Conservation (phyloP, 176 grass and related monocot genomes). For the Hyparrhenia diplandra region DNA sequence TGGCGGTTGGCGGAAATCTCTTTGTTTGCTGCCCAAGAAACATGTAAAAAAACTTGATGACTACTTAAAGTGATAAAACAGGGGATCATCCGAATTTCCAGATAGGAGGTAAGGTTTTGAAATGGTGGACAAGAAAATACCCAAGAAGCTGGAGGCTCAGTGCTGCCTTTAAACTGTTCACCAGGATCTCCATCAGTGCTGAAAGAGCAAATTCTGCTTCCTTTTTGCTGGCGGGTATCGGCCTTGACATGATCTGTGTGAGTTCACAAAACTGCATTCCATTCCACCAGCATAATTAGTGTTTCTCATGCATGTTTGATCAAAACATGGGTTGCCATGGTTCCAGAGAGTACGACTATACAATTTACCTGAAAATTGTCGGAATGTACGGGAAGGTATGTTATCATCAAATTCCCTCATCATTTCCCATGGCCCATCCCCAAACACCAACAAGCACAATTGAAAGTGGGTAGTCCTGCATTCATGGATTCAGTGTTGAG, state of each 20-base stretch:
- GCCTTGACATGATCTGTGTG: constrained; percentile 76
- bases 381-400: constrained; percentile 59
- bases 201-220: constrained; percentile 75
- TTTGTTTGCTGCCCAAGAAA: constrained; percentile 50
- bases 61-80: background rate
- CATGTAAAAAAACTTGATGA: background rate
- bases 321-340: background rate
- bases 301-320: constrained; percentile 1
- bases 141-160: constrained; percentile 64
- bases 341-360: background rate
- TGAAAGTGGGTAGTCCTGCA: constrained; percentile 71
- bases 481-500: background rate
- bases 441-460: constrained; percentile 84
- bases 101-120: background rate
- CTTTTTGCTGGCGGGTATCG: constrained; percentile 49
- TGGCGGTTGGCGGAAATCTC: constrained; percentile 36
- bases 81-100: background rate
- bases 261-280: constrained; percentile 75
- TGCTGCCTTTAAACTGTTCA: constrained; percentile 61
- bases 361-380: constrained; percentile 72
- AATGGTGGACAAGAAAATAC: constrained; percentile 26
- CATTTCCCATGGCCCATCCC: constrained; percentile 85
- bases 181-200: constrained; percentile 71
- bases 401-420: constrained; percentile 81
- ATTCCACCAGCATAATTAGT: constrained; percentile 13